Evolutionary conservation across 1,284 basidiomycete genomes (phyloP), one percentile per base, ranked within the genome.

Genomic region (Ustilago bromivora): DNA sequence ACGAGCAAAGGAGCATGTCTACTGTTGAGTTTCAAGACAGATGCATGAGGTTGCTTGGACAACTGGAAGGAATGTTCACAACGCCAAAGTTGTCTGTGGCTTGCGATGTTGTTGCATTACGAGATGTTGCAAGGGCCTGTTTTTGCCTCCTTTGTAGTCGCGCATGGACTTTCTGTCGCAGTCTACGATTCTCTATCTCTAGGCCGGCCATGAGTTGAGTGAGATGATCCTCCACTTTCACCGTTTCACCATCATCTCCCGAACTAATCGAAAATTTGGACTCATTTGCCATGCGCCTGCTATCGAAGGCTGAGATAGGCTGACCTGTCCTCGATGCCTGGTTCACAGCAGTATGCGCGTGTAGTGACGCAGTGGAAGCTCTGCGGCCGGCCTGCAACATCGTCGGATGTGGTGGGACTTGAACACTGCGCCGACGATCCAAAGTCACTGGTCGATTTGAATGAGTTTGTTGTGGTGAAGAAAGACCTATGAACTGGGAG

Each of bases 151-250:
- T 54, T 17, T 46, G 54, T 13, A 28, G 41, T 11, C 32, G 63
- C 23, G 51, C 19, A 12, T 57, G 49, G 40, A 71, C 15, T 11
- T 61, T 49, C 19, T 46, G 40, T 1, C 63, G 58, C 15, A 71
- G 36, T 2, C n/a, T 19, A 23, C 47, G 54, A 41, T 71, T 71
- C 32, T 71, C 62, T 31, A 57, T 35, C 31, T 57, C 28, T 4
- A 71, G 55, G 34, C 35, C 43, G 6, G 54, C 35, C 31, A 61
- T 51, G 19, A 66, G 59, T 6, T 40, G 9, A 32, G 34, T 52
- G 2, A 71, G 55, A 32, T 53, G 51, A 32, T 71, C 68, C 31
- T 57, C 32, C 2, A 57, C 38, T 35, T 43, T 2, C 5, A 57
- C 19, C 13, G 43, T 9, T 10, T 55, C 2, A 13, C 7, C 17